Evolutionary conservation across 2,329 filamentous ascomycete genomes (phyloP).

Genomic region (Neopestalotiopsis sp.): DNA sequence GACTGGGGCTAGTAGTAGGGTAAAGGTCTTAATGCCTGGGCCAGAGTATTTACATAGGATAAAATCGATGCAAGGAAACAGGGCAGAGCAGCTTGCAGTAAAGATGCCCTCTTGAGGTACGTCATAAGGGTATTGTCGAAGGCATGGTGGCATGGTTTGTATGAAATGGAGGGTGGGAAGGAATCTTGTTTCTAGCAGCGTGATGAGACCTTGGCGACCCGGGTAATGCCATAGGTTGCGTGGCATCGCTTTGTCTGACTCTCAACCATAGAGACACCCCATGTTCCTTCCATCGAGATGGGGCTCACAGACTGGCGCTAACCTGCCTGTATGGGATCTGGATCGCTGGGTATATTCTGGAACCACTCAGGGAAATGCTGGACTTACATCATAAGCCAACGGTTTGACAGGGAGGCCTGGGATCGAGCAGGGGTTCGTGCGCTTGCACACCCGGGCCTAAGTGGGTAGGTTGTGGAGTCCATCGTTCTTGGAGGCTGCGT

Average conservation of each 20-base stretch:
- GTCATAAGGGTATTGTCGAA: conserved; percentile 8
- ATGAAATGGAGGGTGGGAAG: neutral
- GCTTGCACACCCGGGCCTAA: neutral
- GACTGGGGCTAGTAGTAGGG: neutral
- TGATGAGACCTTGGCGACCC: neutral
- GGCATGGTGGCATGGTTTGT: neutral
- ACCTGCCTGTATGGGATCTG: conserved; percentile 4
- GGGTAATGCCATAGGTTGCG: neutral
- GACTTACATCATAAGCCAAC: conserved; percentile 17
- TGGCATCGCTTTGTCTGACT: neutral
- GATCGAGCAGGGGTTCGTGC: neutral
- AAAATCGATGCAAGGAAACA: conserved; percentile 5
- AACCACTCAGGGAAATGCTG: conserved; percentile 1
- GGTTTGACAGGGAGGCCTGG: conserved; percentile 10
- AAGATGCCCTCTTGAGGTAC: neutral
- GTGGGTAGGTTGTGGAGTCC: conserved; percentile 2
- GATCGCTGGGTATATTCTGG: neutral
- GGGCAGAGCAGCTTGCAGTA: neutral
- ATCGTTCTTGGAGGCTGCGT: neutral
- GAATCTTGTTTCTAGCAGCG: conserved; percentile 11
- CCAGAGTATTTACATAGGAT: conserved; percentile 27
- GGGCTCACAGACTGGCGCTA: neutral
- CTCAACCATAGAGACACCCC: neutral
- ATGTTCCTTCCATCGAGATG: neutral
- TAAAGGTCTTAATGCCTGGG: neutral